Evolutionary conservation across 2,329 filamentous ascomycete species (phyloP).

Genomic region (Clonostachys sp.): DNA sequence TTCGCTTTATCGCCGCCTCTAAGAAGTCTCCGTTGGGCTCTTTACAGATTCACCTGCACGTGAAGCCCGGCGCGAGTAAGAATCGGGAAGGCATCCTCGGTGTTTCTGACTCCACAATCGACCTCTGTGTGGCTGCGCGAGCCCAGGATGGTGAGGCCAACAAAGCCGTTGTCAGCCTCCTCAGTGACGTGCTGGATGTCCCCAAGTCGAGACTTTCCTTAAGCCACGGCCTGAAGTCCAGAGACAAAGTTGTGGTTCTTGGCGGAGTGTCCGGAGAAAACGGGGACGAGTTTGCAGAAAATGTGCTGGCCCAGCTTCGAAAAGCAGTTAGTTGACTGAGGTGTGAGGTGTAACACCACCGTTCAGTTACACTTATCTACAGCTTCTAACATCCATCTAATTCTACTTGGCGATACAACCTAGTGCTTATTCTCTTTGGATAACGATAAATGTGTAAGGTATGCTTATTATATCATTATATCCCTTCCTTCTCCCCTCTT

Average conservation of each 20-base stretch:
- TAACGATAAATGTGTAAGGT: no score
- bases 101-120: conserved; percentile 51
- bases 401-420: no score
- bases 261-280: conserved; percentile 22
- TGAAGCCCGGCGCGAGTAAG: conserved; percentile 62
- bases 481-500: no score
- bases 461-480: no score
- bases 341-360: background rate
- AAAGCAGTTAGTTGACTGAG: conserved; percentile 12
- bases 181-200: conserved; percentile 55
- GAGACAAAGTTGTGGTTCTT: conserved; percentile 56
- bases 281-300: conserved; percentile 16
- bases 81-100: conserved; percentile 55
- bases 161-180: conserved; percentile 56
- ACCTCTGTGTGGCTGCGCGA: conserved; percentile 62
- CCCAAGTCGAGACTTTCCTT: conserved; percentile 62
- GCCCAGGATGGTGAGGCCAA: conserved; percentile 67
- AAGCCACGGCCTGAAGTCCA: conserved; percentile 57
- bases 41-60: conserved; percentile 59
- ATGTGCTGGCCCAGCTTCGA: conserved; percentile 16
- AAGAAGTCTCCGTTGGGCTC: conserved; percentile 35
- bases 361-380: no score
- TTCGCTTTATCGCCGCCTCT: conserved; percentile 42
- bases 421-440: no score
- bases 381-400: no score